phyloP scores from a whole-genome alignment of 83 land plant genomes.

The Thuja plicata region DNA sequence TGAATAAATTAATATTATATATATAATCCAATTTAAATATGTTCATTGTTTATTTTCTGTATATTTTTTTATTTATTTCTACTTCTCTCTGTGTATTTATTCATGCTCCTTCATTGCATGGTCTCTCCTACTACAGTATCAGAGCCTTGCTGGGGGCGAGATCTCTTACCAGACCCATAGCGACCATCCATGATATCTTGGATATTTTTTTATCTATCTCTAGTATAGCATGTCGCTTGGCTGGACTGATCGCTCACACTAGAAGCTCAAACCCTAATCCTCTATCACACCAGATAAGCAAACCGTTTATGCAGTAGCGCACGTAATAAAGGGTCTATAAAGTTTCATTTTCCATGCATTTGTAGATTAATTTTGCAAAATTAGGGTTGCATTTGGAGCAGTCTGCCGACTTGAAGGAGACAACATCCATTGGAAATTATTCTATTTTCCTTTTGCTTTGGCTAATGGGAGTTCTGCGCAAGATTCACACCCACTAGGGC shows the following conservation, averaged over 20 bases:
- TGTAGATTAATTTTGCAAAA: neutral
- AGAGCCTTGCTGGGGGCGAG: conserved; percentile 38
- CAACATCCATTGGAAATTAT: neutral
- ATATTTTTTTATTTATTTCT: no score
- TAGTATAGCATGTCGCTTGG: no score
- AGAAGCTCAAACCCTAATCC: neutral
- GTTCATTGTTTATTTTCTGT: no score
- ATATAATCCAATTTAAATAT: no score
- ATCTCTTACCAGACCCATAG: conserved; percentile 56
- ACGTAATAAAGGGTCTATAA: neutral
- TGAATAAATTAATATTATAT: no score
- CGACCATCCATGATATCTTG: conserved; percentile 15
- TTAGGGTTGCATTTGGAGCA: conserved; percentile 12
- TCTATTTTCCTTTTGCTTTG: neutral
- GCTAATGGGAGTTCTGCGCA: neutral
- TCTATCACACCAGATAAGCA: neutral
- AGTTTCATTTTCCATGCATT: neutral
- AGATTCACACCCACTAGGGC: no score
- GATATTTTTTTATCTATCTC: neutral
- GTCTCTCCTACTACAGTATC: no score
- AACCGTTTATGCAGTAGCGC: neutral
- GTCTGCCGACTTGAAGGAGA: neutral
- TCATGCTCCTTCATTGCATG: no score
- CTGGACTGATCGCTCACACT: neutral
- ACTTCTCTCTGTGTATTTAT: no score